Evolutionary conservation across 1,284 basidiomycete genomes (phyloP).

Genomic region (Pisolithus thermaeus): DNA sequence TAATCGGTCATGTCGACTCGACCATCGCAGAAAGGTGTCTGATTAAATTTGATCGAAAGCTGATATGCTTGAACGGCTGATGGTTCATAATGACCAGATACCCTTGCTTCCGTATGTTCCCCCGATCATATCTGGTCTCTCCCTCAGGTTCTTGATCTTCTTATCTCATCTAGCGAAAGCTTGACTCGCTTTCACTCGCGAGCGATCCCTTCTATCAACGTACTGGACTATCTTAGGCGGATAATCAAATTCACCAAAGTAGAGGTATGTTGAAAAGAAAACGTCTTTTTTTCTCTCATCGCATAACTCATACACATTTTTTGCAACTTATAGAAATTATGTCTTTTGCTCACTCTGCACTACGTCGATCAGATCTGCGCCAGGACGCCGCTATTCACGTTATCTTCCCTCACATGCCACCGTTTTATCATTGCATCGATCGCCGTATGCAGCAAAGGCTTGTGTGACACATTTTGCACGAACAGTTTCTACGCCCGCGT

Average conservation of each 20-base stretch:
- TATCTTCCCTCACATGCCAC: conserved; percentile 92
- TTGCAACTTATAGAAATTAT: conserved; percentile 59
- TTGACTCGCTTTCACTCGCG: conserved; percentile 93
- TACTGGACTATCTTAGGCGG: conserved; percentile 86
- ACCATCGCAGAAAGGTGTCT: conserved; percentile 12
- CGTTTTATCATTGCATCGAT: conserved; percentile 91
- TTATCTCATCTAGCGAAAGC: conserved; percentile 50
- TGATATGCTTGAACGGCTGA: conserved; percentile 90
- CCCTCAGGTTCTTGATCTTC: conserved; percentile 16
- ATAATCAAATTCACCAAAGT: conserved; percentile 91
- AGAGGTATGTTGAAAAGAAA: conserved; percentile 52
- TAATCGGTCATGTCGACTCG: conserved; percentile 28
- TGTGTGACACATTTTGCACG: conserved; percentile 91
- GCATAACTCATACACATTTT: background rate
- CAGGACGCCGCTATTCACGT: conserved; percentile 78
- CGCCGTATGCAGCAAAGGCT: conserved; percentile 82
- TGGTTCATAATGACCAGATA: conserved; percentile 91
- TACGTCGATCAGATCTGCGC: conserved; percentile 95
- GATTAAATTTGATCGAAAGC: conserved; percentile 41
- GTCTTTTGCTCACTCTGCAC: conserved; percentile 82
- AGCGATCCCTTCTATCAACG: conserved; percentile 76
- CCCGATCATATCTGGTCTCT: conserved; percentile 9
- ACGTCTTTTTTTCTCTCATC: background rate
- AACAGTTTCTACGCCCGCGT: conserved; percentile 92
- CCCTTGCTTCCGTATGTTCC: conserved; percentile 69